Evolutionary conservation across 2,329 filamentous ascomycete genomes (phyloP), one percentile per base, ranked within the genome.

Genomic region (Emericellopsis atlantica): DNA sequence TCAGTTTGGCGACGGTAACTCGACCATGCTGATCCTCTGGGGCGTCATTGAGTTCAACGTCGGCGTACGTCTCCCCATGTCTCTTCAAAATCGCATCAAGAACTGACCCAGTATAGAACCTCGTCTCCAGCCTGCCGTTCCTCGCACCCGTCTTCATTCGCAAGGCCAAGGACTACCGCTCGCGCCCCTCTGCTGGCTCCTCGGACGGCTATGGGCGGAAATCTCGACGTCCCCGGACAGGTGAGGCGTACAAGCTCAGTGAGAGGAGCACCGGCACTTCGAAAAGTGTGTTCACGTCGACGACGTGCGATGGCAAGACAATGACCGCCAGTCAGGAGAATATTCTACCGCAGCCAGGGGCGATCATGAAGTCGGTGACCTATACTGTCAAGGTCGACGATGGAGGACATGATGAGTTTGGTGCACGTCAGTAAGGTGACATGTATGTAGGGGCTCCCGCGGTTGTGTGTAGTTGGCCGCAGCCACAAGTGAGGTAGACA

Each of bases 31-130:
- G 10, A 61, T 76, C 1, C 54, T 75, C 1, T 76, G 71, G 71
- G 72, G 72, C 5, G 69, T 66, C 2, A 69, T 76, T 42, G 72
- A 76, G 49, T 70, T 75, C 52, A 74, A 75, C 46, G 64, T 74
- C 24, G 71, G 72, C 10, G 70, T 74, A 61, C 50, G 68, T 49
- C 22, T 5, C 15, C 16, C 39, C 41, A 31, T 4, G 15, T 14
- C 3, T 21, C 7, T 2, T 9, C 12, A 21, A 21, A 21, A 5
- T 5, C 5, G n/a, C 7, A 11, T 40, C 5, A 11, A 32, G 36
- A 6, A 16, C 23, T 36, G 10, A 15, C 12, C 24, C 31, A 34
- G 9, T 34, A 11, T 40, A 67, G 64, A 68, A 67, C 47, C 63
- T 68, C 47, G 64, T 67, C 6, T 68, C 65, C 0, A 67, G 64